Percentiles rank a stretch among this genome's conserved stretches.
phyloP scores from a whole-genome alignment of 306 rosid genomes.

The Fagus sylvatica region DNA sequence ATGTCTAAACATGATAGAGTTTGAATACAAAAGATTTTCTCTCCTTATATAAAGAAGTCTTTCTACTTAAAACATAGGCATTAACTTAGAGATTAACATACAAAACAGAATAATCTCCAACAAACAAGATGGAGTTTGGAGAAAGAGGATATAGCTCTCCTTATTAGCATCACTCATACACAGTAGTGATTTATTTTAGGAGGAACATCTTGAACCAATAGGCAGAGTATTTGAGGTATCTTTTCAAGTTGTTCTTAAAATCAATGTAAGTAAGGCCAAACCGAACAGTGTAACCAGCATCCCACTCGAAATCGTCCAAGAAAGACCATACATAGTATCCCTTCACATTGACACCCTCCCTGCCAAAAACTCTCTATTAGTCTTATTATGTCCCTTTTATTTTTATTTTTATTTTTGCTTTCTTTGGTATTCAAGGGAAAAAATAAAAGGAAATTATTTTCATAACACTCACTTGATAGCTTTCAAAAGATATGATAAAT shows the following conservation, averaged over 20 bases:
- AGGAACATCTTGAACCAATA: conserved; percentile 41
- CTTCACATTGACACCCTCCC: conserved; percentile 26
- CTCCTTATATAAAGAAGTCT: too few species aligned
- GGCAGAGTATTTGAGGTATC: conserved; percentile 55
- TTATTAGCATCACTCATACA: too few species aligned
- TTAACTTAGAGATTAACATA: too few species aligned
- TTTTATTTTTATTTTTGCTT: not conserved
- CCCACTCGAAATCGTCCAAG: conserved; percentile 57
- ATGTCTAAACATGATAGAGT: too few species aligned
- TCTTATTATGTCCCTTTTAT: too few species aligned
- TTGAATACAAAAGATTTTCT: too few species aligned
- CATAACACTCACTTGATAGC: conserved; percentile 49
- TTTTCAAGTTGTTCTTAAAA: conserved; percentile 34
- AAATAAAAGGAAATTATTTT: too few species aligned
- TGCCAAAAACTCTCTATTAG: not conserved
- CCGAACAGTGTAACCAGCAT: conserved; percentile 52
- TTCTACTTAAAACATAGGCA: too few species aligned
- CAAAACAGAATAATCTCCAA: too few species aligned
- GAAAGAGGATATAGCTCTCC: too few species aligned
- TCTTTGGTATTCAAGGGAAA: not conserved
- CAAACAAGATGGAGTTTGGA: too few species aligned
- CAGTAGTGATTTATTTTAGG: conserved; percentile 24
- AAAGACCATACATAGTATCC: conserved; percentile 41
- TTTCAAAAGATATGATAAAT: conserved; percentile 41
- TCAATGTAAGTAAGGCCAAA: conserved; percentile 50